phyloP scores from a whole-genome alignment of 2,329 filamentous ascomycete species.

The Fusarium torulosum region DNA sequence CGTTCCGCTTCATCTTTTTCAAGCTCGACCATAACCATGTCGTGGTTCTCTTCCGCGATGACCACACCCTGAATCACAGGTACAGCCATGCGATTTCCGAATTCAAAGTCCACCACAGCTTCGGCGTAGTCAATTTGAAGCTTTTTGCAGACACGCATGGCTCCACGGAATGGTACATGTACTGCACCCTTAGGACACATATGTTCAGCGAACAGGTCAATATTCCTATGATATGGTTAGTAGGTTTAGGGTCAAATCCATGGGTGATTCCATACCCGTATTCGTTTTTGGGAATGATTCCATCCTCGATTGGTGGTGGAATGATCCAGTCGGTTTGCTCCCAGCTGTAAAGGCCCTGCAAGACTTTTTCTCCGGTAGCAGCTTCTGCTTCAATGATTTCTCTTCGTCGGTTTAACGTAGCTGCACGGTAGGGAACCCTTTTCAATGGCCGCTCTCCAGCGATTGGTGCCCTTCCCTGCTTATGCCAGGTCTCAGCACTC shows the following conservation, averaged over 20 bases:
- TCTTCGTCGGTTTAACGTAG: conserved; percentile 86
- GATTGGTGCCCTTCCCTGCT: conserved; percentile 85
- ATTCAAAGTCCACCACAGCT: conserved; percentile 96
- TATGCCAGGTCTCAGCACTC: conserved; percentile 96
- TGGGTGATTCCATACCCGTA: conserved; percentile 69
- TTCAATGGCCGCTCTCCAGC: conserved; percentile 82
- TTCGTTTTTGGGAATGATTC: conserved; percentile 90
- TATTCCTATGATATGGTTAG: conserved; percentile 69
- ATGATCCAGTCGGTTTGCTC: conserved; percentile 97
- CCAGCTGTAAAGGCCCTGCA: conserved; percentile 86
- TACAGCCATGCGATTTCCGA: conserved; percentile 92
- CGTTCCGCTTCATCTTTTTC: conserved; percentile 81
- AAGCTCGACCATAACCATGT: conserved; percentile 81
- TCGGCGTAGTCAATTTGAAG: conserved; percentile 91
- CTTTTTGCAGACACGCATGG: conserved; percentile 83
- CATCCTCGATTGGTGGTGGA: conserved; percentile 84
- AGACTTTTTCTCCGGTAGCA: conserved; percentile 82
- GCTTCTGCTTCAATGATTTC: conserved; percentile 90
- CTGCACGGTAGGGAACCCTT: conserved; percentile 87
- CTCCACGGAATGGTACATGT: conserved; percentile 84
- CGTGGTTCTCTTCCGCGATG: conserved; percentile 82
- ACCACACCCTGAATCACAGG: conserved; percentile 93
- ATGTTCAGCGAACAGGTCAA: conserved; percentile 92
- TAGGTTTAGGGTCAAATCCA: neutral
- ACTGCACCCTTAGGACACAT: conserved; percentile 90